Percentiles rank a stretch among this genome's conserved stretches.
phyloP scores from a whole-genome alignment of 352 stramenopile species.

The Pythium brachiatum region DNA sequence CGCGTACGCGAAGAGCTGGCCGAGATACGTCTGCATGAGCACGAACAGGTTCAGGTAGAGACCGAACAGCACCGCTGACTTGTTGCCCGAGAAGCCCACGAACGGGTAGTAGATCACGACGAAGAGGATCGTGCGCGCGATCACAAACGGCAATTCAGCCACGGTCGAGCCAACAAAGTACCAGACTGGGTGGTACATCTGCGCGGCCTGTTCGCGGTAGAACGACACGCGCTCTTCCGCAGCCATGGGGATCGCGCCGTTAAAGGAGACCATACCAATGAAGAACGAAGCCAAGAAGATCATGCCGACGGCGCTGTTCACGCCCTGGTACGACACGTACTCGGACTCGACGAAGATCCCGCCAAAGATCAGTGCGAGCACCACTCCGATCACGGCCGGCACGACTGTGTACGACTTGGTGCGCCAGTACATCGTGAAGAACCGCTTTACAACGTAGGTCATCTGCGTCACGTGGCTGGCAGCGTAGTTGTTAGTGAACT shows the following conservation, averaged over 20 bases:
- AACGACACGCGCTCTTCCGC: slow-evolving; percentile 76
- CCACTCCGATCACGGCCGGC: slow-evolving; percentile 34
- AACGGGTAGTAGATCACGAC: slow-evolving; percentile 32
- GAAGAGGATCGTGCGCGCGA: slow-evolving; percentile 23
- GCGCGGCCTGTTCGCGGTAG: slow-evolving; percentile 74
- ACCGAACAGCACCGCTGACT: slow-evolving; percentile 23
- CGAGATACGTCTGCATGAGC: slow-evolving; percentile 32
- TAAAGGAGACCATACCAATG: slow-evolving; percentile 57
- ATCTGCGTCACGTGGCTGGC: slow-evolving; percentile 20
- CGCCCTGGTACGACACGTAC: slow-evolving; percentile 27
- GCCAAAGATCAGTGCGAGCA: slow-evolving; percentile 53
- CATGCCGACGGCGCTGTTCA: slow-evolving; percentile 50
- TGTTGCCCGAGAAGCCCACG: slow-evolving; percentile 29
- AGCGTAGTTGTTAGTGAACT: slow-evolving; percentile 24
- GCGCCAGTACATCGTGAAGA: slow-evolving; percentile 66
- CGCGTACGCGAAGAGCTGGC: slow-evolving; percentile 29
- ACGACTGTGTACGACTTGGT: slow-evolving; percentile 68
- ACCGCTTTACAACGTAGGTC: slow-evolving; percentile 28
- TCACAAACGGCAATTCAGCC: slow-evolving; percentile 47
- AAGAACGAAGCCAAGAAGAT: slow-evolving; percentile 81
- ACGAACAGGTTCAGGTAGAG: slow-evolving; percentile 26
- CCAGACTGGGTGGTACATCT: slow-evolving; percentile 68
- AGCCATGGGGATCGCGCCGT: slow-evolving; percentile 60
- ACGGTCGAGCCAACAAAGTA: slow-evolving; percentile 65
- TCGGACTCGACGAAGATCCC: slow-evolving; percentile 29